A percentile compares a stretch with the other conserved stretches of the same genome.
phyloP scores from a whole-genome alignment of 805 yeast genomes.

The Brettanomyces anomalus region DNA sequence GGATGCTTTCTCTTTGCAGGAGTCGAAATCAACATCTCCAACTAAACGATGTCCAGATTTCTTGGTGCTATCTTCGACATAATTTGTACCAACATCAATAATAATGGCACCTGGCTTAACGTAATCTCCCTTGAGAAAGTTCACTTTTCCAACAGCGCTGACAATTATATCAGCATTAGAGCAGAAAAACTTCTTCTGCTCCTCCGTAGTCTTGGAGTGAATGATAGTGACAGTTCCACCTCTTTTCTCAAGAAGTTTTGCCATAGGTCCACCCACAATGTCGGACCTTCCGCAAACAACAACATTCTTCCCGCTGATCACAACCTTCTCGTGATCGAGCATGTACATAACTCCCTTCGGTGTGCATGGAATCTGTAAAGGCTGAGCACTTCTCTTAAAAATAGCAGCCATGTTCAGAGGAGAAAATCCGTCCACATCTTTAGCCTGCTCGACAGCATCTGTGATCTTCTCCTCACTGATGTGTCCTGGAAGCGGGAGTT shows the following conservation, averaged over 20 bases:
- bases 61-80: slow-evolving; percentile 62
- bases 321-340: slow-evolving; percentile 58
- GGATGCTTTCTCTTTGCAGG: slow-evolving; percentile 53
- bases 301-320: slow-evolving; percentile 69
- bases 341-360: slow-evolving; percentile 88
- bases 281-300: slow-evolving; percentile 94
- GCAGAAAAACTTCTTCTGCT: slow-evolving; percentile 43
- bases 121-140: slow-evolving; percentile 81
- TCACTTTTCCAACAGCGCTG: slow-evolving; percentile 86
- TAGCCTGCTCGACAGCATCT: slow-evolving; percentile 66
- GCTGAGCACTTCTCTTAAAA: slow-evolving; percentile 76
- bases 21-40: slow-evolving; percentile 88
- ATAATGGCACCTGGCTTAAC: slow-evolving; percentile 78
- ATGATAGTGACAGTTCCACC: slow-evolving; percentile 86
- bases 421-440: slow-evolving; percentile 96
- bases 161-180: slow-evolving; percentile 77
- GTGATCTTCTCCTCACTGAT: slow-evolving; percentile 76
- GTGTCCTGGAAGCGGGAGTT: slow-evolving; percentile 79
- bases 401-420: slow-evolving; percentile 84
- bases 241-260: slow-evolving; percentile 66
- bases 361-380: slow-evolving; percentile 85
- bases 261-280: slow-evolving; percentile 92
- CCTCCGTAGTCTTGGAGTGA: slow-evolving; percentile 63
- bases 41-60: slow-evolving; percentile 77
- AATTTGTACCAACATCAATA: slow-evolving; percentile 93